Evolutionary conservation across 352 stramenopile species (phyloP).

Genomic region (Phytopythium boreale): DNA sequence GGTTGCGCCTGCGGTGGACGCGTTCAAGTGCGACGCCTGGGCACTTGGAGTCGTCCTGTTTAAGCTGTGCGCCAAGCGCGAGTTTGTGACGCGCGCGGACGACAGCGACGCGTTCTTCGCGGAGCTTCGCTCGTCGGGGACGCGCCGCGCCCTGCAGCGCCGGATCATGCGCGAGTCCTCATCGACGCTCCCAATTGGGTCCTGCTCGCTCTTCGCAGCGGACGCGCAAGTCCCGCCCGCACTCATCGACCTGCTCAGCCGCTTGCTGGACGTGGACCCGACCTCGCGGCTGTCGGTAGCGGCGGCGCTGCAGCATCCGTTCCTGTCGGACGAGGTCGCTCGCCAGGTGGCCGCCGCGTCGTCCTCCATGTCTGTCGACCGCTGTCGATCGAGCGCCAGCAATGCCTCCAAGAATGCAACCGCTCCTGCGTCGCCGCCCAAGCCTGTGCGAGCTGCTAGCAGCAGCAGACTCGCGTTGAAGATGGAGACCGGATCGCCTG

Average conservation of each 20-base stretch:
- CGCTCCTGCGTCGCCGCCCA: not conserved
- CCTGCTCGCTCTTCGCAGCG: slow-evolving; percentile 11
- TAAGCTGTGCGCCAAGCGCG: slow-evolving; percentile 59
- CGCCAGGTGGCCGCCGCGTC: slow-evolving; percentile 5
- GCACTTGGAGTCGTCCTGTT: slow-evolving; percentile 70
- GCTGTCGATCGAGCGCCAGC: slow-evolving; percentile 15
- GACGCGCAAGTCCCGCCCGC: slow-evolving; percentile 19
- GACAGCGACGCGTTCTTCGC: slow-evolving; percentile 52
- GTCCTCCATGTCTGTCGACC: not conserved
- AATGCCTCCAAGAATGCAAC: slow-evolving; percentile 16
- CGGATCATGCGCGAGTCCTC: slow-evolving; percentile 1
- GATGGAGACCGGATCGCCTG: slow-evolving; percentile 16
- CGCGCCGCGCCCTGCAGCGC: slow-evolving; percentile 21
- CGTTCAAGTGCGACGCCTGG: slow-evolving; percentile 69
- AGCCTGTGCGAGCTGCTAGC: slow-evolving; percentile 5
- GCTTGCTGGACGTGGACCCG: slow-evolving; percentile 48
- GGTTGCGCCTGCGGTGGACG: slow-evolving; percentile 15
- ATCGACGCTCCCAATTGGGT: not conserved
- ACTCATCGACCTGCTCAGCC: slow-evolving; percentile 40
- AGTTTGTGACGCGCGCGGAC: slow-evolving; percentile 42
- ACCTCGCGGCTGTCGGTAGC: slow-evolving; percentile 42
- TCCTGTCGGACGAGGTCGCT: slow-evolving; percentile 21
- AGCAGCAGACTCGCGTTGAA: slow-evolving; percentile 20
- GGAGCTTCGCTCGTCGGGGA: slow-evolving; percentile 30
- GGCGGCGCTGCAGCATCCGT: slow-evolving; percentile 53